Evolutionary conservation across 805 yeast species (phyloP).

Genomic region (Candida tallmaniae): DNA sequence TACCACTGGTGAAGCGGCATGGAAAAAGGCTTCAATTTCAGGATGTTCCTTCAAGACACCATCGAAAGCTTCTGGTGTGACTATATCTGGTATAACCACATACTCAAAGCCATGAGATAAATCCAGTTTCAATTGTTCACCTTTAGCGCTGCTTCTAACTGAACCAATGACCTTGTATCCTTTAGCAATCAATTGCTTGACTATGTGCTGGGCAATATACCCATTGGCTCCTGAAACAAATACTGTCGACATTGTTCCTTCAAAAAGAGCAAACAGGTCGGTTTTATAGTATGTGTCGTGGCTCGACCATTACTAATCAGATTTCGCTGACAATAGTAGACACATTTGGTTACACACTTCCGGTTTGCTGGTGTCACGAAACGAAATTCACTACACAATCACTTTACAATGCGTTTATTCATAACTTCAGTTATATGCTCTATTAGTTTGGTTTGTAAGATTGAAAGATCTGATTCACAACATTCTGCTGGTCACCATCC

Average conservation of each 20-base stretch:
- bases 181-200: constrained; percentile 35
- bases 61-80: constrained; percentile 23
- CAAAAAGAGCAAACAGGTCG: not conserved
- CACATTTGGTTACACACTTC: no score
- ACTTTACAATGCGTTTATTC: no score
- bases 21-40: constrained; percentile 23
- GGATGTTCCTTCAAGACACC: constrained; percentile 22
- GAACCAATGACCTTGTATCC: constrained; percentile 49
- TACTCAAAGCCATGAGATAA: constrained; percentile 15
- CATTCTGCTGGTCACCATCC: constrained; percentile 29
- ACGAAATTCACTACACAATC: no score
- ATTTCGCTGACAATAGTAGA: no score
- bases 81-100: constrained; percentile 21
- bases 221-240: constrained; percentile 51
- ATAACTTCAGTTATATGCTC: no score
- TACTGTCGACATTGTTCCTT: constrained; percentile 6
- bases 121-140: constrained; percentile 26
- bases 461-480: constrained; percentile 11
- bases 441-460: constrained; percentile 7
- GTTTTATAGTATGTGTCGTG: no score
- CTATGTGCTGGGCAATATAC: constrained; percentile 48
- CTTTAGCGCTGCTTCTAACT: constrained; percentile 43
- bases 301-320: no score
- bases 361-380: no score
- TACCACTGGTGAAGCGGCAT: constrained; percentile 27